A percentile compares a stretch with the other conserved stretches of the same genome.
Conservation (phyloP, 345 rosid species). For the Boechera retrofracta region DNA sequence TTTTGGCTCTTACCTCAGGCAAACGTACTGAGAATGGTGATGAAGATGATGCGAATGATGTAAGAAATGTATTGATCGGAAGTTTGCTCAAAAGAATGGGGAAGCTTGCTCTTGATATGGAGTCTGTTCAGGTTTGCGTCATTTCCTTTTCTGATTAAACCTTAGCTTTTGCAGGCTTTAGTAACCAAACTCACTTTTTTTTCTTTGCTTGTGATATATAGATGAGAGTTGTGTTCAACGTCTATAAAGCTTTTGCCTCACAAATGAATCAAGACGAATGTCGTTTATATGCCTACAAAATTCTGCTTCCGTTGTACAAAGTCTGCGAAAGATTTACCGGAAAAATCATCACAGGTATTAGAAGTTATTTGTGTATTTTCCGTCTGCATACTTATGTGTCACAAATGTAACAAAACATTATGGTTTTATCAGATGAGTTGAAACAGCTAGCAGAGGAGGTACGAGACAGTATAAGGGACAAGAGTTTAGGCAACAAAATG, state of each 20-base stretch:
- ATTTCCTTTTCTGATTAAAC: conserved; percentile 26
- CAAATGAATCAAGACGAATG: conserved; percentile 56
- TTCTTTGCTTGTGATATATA: conserved; percentile 47
- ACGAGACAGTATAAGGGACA: conserved; percentile 56
- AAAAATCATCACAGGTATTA: conserved; percentile 67
- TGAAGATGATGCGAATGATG: conserved; percentile 42
- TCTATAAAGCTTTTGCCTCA: conserved; percentile 54
- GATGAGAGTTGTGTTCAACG: conserved; percentile 71
- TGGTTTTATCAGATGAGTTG: conserved; percentile 57
- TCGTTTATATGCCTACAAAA: conserved; percentile 54
- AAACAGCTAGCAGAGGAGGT: conserved; percentile 81
- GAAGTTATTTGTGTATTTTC: neutral
- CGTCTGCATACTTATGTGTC: neutral
- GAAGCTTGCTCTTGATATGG: conserved; percentile 78
- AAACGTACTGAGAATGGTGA: conserved; percentile 21
- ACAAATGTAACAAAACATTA: conserved; percentile 21
- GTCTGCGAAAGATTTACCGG: conserved; percentile 90
- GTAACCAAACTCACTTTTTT: conserved; percentile 24
- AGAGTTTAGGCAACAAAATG: conserved; percentile 57
- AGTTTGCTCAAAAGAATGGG: conserved; percentile 74
- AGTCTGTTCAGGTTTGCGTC: conserved; percentile 69
- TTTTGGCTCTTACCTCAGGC: conserved; percentile 59
- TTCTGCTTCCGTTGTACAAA: conserved; percentile 82
- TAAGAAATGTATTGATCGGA: conserved; percentile 55
- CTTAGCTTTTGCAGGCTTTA: conserved; percentile 11